Evolutionary conservation across 192 early-diverging fungal species (phyloP).

Genomic region (Diversispora eburnea): DNA sequence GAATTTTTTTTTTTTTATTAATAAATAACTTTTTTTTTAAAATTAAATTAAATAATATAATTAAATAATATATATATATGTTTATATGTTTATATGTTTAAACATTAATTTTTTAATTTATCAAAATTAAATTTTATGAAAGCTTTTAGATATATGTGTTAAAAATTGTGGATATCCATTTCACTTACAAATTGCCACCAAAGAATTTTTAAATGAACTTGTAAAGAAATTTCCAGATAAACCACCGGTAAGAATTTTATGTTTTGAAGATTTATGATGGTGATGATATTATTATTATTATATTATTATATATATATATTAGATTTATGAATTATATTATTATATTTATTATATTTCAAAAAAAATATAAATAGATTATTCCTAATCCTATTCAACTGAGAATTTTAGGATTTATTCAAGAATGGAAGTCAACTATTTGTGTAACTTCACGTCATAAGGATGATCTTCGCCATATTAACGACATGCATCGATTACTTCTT

Average conservation of each 20-base stretch:
- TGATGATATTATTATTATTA: constrained; percentile 7
- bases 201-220: constrained; percentile 96
- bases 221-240: constrained; percentile 91
- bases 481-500: constrained; percentile 87
- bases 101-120: not conserved
- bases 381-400: constrained; percentile 75
- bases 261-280: no score
- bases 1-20: no score
- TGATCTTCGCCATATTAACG: constrained; percentile 90
- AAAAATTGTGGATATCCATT: constrained; percentile 99
- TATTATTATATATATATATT: constrained; percentile 5
- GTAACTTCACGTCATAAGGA: constrained; percentile 86
- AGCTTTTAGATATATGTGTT: constrained; percentile 93
- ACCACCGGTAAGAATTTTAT: constrained; percentile 55
- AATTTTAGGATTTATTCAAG: constrained; percentile 89
- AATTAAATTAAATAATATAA: no score
- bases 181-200: constrained; percentile 90
- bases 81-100: no score
- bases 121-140: constrained; percentile 1
- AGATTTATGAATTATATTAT: not conserved
- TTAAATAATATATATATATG: no score
- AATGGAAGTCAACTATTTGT: constrained; percentile 90
- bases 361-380: constrained; percentile 35
- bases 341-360: not conserved
- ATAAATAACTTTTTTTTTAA: no score